phyloP scores from a whole-genome alignment of 208 protist species.

The Strigomonas culicis region DNA sequence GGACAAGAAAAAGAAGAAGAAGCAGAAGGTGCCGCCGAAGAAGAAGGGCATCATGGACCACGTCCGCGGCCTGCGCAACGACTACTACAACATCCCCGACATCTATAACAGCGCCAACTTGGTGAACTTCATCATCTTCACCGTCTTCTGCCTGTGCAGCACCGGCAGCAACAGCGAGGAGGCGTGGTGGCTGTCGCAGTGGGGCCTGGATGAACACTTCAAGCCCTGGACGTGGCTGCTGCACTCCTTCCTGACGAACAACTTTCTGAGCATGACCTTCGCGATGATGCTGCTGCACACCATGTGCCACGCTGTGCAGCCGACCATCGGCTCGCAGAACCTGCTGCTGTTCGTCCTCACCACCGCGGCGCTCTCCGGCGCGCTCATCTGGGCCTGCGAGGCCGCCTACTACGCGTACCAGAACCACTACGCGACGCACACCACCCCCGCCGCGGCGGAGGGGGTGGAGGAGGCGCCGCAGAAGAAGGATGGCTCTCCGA shows the following conservation, averaged over 20 bases:
- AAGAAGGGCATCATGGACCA: slow-evolving; percentile 49
- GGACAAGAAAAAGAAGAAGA: slow-evolving; percentile 15
- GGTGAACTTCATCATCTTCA: slow-evolving; percentile 89
- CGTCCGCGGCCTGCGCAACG: slow-evolving; percentile 53
- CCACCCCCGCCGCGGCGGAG: neutral
- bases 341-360: slow-evolving; percentile 55
- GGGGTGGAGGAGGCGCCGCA: too few relatives aligned
- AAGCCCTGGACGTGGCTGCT: slow-evolving; percentile 73
- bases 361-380: slow-evolving; percentile 73
- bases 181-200: slow-evolving; percentile 80
- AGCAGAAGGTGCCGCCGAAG: slow-evolving; percentile 21
- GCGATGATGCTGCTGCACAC: slow-evolving; percentile 90
- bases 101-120: slow-evolving; percentile 90
- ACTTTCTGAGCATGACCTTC: slow-evolving; percentile 88
- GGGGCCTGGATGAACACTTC: slow-evolving; percentile 55
- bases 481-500: too few relatives aligned
- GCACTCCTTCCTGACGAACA: slow-evolving; percentile 85
- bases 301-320: slow-evolving; percentile 72
- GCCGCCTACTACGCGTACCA: slow-evolving; percentile 39
- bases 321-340: slow-evolving; percentile 57
- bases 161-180: slow-evolving; percentile 82
- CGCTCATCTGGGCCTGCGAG: slow-evolving; percentile 69
- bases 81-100: slow-evolving; percentile 74
- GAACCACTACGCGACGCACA: neutral
- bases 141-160: slow-evolving; percentile 86